Conservation (phyloP, 1,284 basidiomycete species). For the Ganoderma resinaceum region DNA sequence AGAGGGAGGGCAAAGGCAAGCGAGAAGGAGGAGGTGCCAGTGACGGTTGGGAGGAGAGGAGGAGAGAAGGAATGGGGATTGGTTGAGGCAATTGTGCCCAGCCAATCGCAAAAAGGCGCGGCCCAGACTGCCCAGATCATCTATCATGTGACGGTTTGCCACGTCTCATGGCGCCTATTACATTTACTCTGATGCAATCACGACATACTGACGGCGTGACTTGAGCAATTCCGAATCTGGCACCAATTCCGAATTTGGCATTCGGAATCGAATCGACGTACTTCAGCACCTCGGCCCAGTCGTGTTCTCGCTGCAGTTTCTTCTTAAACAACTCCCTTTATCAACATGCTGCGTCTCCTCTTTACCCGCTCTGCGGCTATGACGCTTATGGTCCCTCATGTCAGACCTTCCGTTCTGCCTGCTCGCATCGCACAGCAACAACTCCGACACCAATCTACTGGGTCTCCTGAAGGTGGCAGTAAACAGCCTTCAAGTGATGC, state of each 20-base stretch:
- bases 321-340: background rate
- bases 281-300: background rate
- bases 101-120: conserved; percentile 43
- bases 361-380: conserved; percentile 22
- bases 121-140: conserved; percentile 13
- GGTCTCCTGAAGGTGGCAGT: conserved; percentile 38
- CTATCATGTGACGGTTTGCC: conserved; percentile 12
- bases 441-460: conserved; percentile 48
- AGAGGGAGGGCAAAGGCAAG: background rate
- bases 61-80: conserved; percentile 9
- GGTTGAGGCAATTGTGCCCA: conserved; percentile 44
- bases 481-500: conserved; percentile 50
- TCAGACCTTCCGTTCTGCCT: conserved; percentile 11
- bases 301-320: background rate
- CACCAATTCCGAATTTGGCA: conserved; percentile 8
- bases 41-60: conserved; percentile 24
- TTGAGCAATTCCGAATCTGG: conserved; percentile 10
- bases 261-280: conserved; percentile 10
- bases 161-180: background rate
- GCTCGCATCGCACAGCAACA: conserved; percentile 19
- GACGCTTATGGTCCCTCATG: conserved; percentile 6
- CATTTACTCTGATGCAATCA: conserved; percentile 18
- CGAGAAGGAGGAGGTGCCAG: conserved; percentile 9
- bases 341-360: conserved; percentile 32
- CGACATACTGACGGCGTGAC: conserved; percentile 12